Percentiles rank a stretch among this genome's conserved stretches.
Conservation (phyloP, 2,329 filamentous ascomycete species). For the Monosporascus sp. region DNA sequence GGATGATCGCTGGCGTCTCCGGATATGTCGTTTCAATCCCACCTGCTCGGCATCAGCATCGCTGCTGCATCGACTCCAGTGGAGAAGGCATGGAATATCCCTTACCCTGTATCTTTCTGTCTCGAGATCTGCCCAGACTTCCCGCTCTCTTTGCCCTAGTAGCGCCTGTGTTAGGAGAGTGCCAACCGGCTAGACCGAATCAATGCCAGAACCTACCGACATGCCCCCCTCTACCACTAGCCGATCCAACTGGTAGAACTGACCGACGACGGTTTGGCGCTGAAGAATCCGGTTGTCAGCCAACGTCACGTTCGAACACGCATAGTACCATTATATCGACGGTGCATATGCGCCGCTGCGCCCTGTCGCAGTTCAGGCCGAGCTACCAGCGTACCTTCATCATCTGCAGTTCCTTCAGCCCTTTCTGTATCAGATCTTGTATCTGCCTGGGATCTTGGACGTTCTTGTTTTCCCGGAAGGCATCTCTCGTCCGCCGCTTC, state of each 20-base stretch:
- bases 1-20: not conserved
- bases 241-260: conserved; percentile 88
- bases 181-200: conserved; percentile 8
- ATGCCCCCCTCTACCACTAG: conserved; percentile 89
- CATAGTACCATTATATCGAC: too few species aligned
- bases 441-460: conserved; percentile 70
- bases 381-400: conserved; percentile 66
- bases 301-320: not conserved
- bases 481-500: conserved; percentile 81
- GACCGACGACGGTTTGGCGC: conserved; percentile 92
- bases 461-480: conserved; percentile 74
- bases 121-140: conserved; percentile 62
- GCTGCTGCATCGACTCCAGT: not conserved
- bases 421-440: conserved; percentile 86
- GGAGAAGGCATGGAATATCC: conserved; percentile 1
- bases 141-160: conserved; percentile 64
- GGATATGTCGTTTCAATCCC: not conserved
- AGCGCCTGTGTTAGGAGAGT: not conserved
- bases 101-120: conserved; percentile 76
- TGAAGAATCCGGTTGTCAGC: conserved; percentile 32
- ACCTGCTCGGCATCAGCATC: not conserved
- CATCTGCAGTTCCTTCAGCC: conserved; percentile 77
- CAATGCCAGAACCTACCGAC: conserved; percentile 51
- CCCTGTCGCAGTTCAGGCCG: not conserved
- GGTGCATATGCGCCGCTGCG: too few species aligned